phyloP scores from a whole-genome alignment of 2,329 filamentous ascomycete genomes.

The Cercospora nicotianae region DNA sequence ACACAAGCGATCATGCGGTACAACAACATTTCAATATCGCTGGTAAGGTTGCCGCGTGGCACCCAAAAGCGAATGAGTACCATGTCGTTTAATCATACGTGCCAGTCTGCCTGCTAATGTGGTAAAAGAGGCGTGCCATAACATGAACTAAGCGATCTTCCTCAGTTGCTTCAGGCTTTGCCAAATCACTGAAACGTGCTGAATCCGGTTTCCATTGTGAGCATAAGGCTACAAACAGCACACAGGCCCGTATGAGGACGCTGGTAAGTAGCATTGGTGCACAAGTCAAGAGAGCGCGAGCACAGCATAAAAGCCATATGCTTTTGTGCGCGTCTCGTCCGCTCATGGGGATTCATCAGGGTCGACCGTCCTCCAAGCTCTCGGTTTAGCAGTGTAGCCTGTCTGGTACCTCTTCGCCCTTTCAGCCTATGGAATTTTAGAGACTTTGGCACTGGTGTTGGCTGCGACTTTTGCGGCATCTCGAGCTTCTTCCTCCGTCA shows the following conservation, averaged over 20 bases:
- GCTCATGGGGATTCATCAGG: not conserved
- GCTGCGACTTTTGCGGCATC: conserved; percentile 3
- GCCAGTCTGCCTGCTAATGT: not conserved
- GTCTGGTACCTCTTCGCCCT: conserved; percentile 2
- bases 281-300: not conserved
- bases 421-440: not conserved
- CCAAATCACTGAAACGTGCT: not conserved
- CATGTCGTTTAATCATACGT: not conserved
- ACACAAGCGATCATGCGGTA: not conserved
- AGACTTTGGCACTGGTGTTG: not conserved
- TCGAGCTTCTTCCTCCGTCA: conserved; percentile 2
- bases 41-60: not conserved
- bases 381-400: not conserved
- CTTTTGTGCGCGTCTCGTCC: not conserved
- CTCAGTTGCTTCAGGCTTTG: not conserved
- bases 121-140: not conserved
- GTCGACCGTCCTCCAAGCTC: not conserved
- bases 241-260: not conserved
- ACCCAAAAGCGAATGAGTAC: not conserved
- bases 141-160: not conserved
- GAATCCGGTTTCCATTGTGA: not conserved
- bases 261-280: not conserved
- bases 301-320: not conserved
- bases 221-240: not conserved
- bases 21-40: not conserved